These are phyloP conservation scores for Aspergillus clavatus DNA, from an alignment of 2,329 filamentous ascomycete species.

Conservation along the genomic window DNA sequence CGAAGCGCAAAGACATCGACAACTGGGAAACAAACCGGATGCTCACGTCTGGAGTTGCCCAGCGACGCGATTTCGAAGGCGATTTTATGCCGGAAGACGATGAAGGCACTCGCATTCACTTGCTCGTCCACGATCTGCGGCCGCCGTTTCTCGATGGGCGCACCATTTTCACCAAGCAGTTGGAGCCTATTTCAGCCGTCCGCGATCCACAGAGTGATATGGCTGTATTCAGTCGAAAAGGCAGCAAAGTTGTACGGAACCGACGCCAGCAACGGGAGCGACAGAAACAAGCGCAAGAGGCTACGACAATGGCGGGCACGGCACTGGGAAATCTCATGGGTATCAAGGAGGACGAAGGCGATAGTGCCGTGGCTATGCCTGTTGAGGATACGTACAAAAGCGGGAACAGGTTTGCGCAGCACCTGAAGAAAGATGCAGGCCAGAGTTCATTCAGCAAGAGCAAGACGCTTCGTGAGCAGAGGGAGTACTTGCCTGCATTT, in stretches of 20 bases:
- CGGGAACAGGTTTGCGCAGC: constrained; percentile 77
- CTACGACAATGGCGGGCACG: constrained; percentile 88
- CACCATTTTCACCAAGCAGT: constrained; percentile 93
- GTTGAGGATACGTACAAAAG: constrained; percentile 65
- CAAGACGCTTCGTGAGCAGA: constrained; percentile 84
- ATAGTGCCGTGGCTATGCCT: constrained; percentile 75
- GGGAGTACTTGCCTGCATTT: constrained; percentile 91
- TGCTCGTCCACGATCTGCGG: constrained; percentile 87
- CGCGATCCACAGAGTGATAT: constrained; percentile 94
- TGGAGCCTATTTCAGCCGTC: constrained; percentile 91
- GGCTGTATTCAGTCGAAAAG: constrained; percentile 95
- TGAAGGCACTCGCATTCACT: constrained; percentile 80
- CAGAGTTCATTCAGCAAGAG: constrained; percentile 90
- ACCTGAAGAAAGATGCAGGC: constrained; percentile 81
- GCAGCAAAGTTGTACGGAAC: constrained; percentile 88
- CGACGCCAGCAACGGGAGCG: constrained; percentile 86
- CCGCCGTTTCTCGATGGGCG: constrained; percentile 93
- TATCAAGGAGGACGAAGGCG: constrained; percentile 80
- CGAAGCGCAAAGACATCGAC: constrained; percentile 86
- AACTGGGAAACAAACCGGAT: constrained; percentile 99
- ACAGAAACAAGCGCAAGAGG: constrained; percentile 89
- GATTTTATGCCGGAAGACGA: constrained; percentile 83
- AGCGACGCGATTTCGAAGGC: constrained; percentile 72
- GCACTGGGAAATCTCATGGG: constrained; percentile 93
- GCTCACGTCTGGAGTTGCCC: constrained; percentile 92